A percentile compares a stretch with the other conserved stretches of the same genome.
Evolutionary conservation across 768 basidiomycete genomes (phyloP).

Genomic region (Amanita molliuscula): DNA sequence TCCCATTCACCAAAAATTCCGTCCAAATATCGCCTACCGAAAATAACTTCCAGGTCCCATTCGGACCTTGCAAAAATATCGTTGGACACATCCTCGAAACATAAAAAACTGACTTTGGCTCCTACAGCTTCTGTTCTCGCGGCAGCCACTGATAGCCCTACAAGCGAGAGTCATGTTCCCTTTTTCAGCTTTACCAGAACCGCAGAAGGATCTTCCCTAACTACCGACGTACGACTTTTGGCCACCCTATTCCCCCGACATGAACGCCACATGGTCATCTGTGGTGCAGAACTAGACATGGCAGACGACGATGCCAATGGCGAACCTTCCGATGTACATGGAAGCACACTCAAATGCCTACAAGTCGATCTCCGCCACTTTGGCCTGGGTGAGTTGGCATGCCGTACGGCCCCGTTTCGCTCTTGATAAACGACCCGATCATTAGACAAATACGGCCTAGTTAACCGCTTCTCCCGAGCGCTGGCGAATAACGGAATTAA

Average conservation of each 20-base stretch:
- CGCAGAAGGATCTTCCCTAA: constrained; percentile 65
- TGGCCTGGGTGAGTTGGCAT: constrained; percentile 46
- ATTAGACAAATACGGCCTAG: constrained; percentile 67
- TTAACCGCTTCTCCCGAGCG: constrained; percentile 65
- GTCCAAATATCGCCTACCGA: constrained; percentile 23
- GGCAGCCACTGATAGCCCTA: background rate
- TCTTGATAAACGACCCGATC: background rate
- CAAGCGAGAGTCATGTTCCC: constrained; percentile 29
- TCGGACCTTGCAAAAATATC: constrained; percentile 25
- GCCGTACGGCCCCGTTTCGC: background rate
- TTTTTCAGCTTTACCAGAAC: constrained; percentile 79
- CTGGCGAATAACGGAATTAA: constrained; percentile 67
- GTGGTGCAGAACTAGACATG: constrained; percentile 56
- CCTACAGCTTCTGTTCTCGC: constrained; percentile 10
- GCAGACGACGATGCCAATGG: constrained; percentile 38
- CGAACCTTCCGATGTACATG: constrained; percentile 21
- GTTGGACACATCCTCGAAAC: constrained; percentile 27
- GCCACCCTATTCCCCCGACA: constrained; percentile 60
- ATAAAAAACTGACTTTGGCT: constrained; percentile 11
- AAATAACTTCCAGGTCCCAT: constrained; percentile 32
- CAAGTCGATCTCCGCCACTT: constrained; percentile 69
- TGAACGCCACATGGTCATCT: constrained; percentile 67
- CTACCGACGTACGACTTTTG: constrained; percentile 58
- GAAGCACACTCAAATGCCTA: constrained; percentile 48
- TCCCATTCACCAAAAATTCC: constrained; percentile 43